Evolutionary conservation across 208 protist species (phyloP), one percentile per base, ranked within the genome.

Genomic region (Naegleria gruberi): DNA sequence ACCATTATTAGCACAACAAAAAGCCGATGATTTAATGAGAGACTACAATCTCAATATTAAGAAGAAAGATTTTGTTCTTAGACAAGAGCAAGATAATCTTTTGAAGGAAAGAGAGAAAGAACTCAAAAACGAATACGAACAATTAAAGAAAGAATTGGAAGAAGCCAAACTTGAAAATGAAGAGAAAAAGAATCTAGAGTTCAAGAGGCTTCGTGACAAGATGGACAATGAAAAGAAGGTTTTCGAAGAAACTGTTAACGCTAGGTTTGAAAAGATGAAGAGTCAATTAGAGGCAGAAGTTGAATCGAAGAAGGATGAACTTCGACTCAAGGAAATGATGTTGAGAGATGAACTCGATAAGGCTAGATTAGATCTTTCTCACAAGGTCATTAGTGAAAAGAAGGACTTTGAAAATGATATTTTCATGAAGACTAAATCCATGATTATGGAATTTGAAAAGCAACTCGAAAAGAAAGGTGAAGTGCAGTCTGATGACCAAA

Each of bases 211-310:
- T 26, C 2, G n/a, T 57, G 83, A 87, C 26, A 87, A 55, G 37
- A 30, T 86, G 15, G 82, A 86, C 10, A 37, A 86, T 42, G 82
- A 86, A 10, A 86, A 86, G 41, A 1, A 40, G 12, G 30, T 42
- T 30, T 86, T 46, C 41, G 82, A 86, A 86, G 42, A 46, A 86
- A 47, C 34, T 0, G 10, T 86, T 0, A 86, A 46, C 40, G 15
- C 41, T 47, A 23, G 82, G 34, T 86, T 46, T 86, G 82, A 86
- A 43, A 86, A 86, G 23, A 47, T 86, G 43, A 86, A 44, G n/a
- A 46, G 23, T 46, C 82, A 86, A 47, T 15, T 86, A 10, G 42
- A 42, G 23, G 8, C 15, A 86, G 82, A 86, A 6, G 43, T 86
- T 86, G 82, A 86, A 40, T 1, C 45, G 10, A 86, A 86, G 82